Evolutionary conservation across 225 moss, liverwort and hornwort species (phyloP), one percentile per base, ranked within the genome.

Genomic region (Neckera pumila): DNA sequence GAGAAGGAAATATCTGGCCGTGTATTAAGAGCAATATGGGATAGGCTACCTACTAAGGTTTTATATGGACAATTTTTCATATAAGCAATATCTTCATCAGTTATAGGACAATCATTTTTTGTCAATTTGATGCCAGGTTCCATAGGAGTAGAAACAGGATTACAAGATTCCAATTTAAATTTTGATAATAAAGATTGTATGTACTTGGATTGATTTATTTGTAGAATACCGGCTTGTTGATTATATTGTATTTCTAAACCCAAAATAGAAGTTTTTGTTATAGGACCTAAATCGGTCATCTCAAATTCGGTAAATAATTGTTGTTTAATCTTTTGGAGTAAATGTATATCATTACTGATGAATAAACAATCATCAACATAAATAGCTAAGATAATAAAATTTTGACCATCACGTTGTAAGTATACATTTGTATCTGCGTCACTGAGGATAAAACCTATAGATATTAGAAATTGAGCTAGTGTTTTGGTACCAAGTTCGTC

Each of bases 151-250:
- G 42, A 42, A 71, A 42, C 1, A 0, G 1, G 26, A 71, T 42
- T 27, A 26, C 71, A 71, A 8, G 42, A 71, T 71, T 42, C 8
- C 3, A 71, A 6, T 42, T 70, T 40, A 13, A 40, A 69, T 40
- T 38, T 22, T 0, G 23, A 38, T 6, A 23, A 23, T 2, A 69
- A 23, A 7, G 69, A 38, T 38, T 69, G 67, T 13, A 69, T 23
- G 7, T 69, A 38, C 38, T 38, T 69, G 1, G 38, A 38, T 69
- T 69, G 7, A 40, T 4, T 1, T 13, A 40, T 40, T 25, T 70
- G 14, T 4, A n/a, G 4, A 2, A n/a, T n/a, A n/a, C 1, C 1
- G 0, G 3, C 25, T 38, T 23, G 6, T n/a, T 67, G 38, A 38
- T 67, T 65, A 65, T 17, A 64, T 33, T 5, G 17, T 64, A 34